Base-by-base conservation (phyloP, 2,329 filamentous ascomycete species). In the Pseudophaeomoniella oleicola region DNA sequence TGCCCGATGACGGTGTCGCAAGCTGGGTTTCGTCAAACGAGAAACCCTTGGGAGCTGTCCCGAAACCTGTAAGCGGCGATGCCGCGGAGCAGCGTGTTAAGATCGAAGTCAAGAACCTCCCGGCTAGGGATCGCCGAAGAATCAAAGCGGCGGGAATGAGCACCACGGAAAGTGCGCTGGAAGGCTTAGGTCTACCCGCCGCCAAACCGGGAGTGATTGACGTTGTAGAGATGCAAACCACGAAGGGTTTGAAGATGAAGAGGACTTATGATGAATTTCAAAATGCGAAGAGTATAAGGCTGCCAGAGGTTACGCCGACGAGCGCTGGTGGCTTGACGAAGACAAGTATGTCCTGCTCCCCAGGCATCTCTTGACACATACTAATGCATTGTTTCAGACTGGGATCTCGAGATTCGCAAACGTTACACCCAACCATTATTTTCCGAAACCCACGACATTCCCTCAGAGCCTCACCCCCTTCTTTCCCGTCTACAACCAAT, bases 311-410 rank as follows among this genome's bases (percentile, higher is more conserved):
- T 39, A 70, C 75, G 5, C 76, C 79, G 16, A 69, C 77, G 17
- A 77, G 75, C 50, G 78, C 79, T 16, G 78, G 75, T 17, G 80
- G 80, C 14, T 68, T 88, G 32, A 86, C 83, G 46, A 85, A 88
- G 66, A 92, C 70, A 22, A 75, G 80, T 85, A 66, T 53, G 77
- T 60, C 17, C 15, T 16, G 19, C 14, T 32, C 29, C 9, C 31
- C 9, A 14, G 14, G 15, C 14, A 14, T 9, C n/a, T n/a, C n/a
- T n/a, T 32, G 22, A 19, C 27, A 35, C 22, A 16, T 34, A 37
- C 10, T 27, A 51, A 27, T n/a, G n/a, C 22, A 27, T 27, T 18
- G 45, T 41, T 16, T 50, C 49, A 62, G 66, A 77, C 48, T 78
- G 72, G 69, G 75, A 78, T 42, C 59, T 75, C 34, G 75, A 78